These are phyloP conservation scores for Oropetium thomaeum DNA, from an alignment of 176 grass and related monocot genomes.

Conservation along the genomic window DNA sequence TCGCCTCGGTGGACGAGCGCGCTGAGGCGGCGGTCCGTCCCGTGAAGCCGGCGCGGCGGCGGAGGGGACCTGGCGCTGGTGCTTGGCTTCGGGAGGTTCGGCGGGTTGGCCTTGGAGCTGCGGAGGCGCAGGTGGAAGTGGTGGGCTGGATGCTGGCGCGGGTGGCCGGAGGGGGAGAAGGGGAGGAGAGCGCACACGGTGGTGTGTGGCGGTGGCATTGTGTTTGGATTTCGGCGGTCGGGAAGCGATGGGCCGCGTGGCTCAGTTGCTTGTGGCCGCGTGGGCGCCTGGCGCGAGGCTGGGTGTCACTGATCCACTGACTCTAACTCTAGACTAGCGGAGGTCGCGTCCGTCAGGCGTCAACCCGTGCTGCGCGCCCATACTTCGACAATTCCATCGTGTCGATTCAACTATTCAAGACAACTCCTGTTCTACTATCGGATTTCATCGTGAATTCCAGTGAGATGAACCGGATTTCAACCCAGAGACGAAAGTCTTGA, in stretches of 20 bases:
- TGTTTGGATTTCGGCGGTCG: constrained; percentile 37
- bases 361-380: too few relatives aligned
- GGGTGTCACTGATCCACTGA: neutral
- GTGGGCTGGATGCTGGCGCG: neutral
- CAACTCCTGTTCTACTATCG: too few relatives aligned
- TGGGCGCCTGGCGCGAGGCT: constrained; percentile 11
- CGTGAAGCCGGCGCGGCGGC: constrained; percentile 30
- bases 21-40: constrained; percentile 48
- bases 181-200: constrained; percentile 31
- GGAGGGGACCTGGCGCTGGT: neutral
- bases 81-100: constrained; percentile 11
- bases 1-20: constrained; percentile 50
- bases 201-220: constrained; percentile 37
- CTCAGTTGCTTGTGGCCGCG: constrained; percentile 26
- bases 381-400: too few relatives aligned
- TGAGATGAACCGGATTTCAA: too few relatives aligned
- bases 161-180: constrained; percentile 9
- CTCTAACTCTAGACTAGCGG: too few relatives aligned
- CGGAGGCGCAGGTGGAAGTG: constrained; percentile 11
- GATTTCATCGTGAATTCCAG: too few relatives aligned
- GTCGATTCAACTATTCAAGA: too few relatives aligned
- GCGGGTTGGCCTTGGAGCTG: constrained; percentile 20
- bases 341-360: neutral
- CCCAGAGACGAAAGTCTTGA: too few relatives aligned
- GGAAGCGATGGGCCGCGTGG: constrained; percentile 29